These are phyloP conservation scores for Bacterosira constricta DNA, from an alignment of 108 stramenopile genomes.

Conservation along the genomic window DNA sequence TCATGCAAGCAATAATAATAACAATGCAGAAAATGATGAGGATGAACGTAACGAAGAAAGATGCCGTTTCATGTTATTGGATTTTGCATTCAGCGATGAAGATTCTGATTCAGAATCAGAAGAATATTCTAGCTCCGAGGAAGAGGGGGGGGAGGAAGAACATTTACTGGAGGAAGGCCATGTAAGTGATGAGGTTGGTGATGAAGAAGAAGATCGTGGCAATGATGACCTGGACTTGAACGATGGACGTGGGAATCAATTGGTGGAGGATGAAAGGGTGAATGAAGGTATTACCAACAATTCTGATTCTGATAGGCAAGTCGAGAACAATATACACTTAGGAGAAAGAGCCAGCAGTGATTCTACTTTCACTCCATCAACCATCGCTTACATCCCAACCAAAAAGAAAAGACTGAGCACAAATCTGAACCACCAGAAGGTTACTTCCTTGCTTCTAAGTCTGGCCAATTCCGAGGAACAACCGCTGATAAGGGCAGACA, in stretches of 20 bases:
- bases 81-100: slow-evolving; percentile 21
- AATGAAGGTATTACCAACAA: background rate
- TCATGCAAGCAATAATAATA: slow-evolving; percentile 24
- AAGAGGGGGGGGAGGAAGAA: background rate
- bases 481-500: slow-evolving; percentile 44
- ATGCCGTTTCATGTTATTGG: slow-evolving; percentile 17
- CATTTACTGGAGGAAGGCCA: slow-evolving; percentile 5
- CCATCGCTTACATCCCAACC: slow-evolving; percentile 38
- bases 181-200: slow-evolving; percentile 3
- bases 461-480: slow-evolving; percentile 40
- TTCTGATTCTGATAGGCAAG: background rate
- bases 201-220: background rate
- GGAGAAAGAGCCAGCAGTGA: background rate
- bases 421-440: slow-evolving; percentile 6
- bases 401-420: slow-evolving; percentile 15
- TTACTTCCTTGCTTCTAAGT: slow-evolving; percentile 21
- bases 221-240: background rate
- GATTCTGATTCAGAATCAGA: slow-evolving; percentile 14
- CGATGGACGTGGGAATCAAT: background rate
- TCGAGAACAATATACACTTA: background rate
- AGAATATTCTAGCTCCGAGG: background rate
- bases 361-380: background rate
- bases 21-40: slow-evolving; percentile 62
- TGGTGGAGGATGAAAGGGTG: background rate
- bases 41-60: slow-evolving; percentile 61